Evolutionary conservation across 768 basidiomycete species (phyloP), one percentile per base, ranked within the genome.

Genomic region (Strobilomyces dryophilus): DNA sequence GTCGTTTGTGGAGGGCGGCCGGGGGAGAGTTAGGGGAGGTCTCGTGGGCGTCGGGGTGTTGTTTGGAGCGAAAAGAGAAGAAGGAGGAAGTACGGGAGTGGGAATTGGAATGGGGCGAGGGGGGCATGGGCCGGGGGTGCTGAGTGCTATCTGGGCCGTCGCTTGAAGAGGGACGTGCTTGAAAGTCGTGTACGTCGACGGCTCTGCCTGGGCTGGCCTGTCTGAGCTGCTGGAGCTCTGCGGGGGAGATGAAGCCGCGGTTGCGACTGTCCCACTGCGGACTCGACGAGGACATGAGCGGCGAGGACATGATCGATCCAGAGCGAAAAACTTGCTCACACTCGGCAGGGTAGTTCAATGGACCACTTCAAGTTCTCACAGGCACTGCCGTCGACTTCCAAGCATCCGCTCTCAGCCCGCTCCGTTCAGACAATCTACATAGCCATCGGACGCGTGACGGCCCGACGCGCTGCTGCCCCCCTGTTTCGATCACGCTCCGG

Each of bases 81-180:
- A 84, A 82, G 26, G 84, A 86, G 8, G 80, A 70, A n/a, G 82
- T 75, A 37, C 83, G 80, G 34, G 76, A 60, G 63, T 85, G 84
- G 14, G 69, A 53, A 32, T 6, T 29, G 7, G 24, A 24, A 24
- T 62, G 63, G 14, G 65, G 51, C 45, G 53, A 36, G 11, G 61
- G 47, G 12, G 64, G 55, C 63, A 62, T 70, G 53, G 68, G 48
- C 45, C 60, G 63, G 56, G 63, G 64, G 48, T 53, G 58, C 34
- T 47, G 59, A 47, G 54, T 29, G 45, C 35, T 62, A 54, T 60
- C 62, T 51, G 48, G 51, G 9, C 10, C n/a, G 54, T 58, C 64
- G 59, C 52, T 63, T 39, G 58, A 4, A 15, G 42, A 10, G 36
- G 52, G 62, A 59, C 64, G 65, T 56, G 68, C 61, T 55, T 67